Evolutionary conservation across 2,329 filamentous ascomycete species (phyloP).

Genomic region (Sphaerulina populicola): DNA sequence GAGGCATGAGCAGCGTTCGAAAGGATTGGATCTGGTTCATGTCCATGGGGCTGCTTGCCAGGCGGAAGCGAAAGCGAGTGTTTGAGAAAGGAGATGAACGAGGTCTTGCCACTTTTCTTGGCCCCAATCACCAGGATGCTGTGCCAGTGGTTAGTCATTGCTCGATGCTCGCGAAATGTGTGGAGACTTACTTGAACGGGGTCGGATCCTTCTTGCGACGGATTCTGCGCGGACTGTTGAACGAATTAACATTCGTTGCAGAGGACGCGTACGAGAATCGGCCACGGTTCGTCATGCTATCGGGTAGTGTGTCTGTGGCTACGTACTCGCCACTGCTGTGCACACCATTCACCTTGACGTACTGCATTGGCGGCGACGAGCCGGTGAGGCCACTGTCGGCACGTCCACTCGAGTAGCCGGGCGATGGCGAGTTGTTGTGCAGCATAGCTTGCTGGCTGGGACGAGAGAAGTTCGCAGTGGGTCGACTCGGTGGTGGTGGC

Average conservation of each 20-base stretch:
- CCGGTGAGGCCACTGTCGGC: conserved; percentile 20
- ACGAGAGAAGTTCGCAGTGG: conserved; percentile 30
- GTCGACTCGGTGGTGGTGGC: conserved; percentile 32
- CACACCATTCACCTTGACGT: conserved; percentile 7
- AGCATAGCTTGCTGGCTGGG: conserved; percentile 20
- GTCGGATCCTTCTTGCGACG: conserved; percentile 94
- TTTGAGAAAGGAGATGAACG: conserved; percentile 91
- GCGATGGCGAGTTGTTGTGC: conserved; percentile 22
- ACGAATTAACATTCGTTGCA: conserved; percentile 69
- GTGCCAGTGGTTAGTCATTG: neutral
- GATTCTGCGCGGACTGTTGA: conserved; percentile 87
- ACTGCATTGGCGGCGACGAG: conserved; percentile 19
- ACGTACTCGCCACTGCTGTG: conserved; percentile 44
- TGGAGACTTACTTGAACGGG: conserved; percentile 79
- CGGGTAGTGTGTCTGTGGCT: conserved; percentile 63
- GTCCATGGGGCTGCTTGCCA: conserved; percentile 55
- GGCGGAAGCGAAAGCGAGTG: conserved; percentile 73
- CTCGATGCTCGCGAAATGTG: neutral
- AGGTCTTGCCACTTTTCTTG: conserved; percentile 83
- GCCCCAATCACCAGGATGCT: conserved; percentile 88
- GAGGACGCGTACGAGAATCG: conserved; percentile 94
- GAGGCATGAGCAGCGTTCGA: conserved; percentile 26
- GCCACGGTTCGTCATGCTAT: conserved; percentile 92
- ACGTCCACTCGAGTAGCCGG: conserved; percentile 24
- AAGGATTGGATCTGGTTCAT: conserved; percentile 13